Conservation (phyloP, 2,329 filamentous ascomycete species). For the Fusarium temperatum region DNA sequence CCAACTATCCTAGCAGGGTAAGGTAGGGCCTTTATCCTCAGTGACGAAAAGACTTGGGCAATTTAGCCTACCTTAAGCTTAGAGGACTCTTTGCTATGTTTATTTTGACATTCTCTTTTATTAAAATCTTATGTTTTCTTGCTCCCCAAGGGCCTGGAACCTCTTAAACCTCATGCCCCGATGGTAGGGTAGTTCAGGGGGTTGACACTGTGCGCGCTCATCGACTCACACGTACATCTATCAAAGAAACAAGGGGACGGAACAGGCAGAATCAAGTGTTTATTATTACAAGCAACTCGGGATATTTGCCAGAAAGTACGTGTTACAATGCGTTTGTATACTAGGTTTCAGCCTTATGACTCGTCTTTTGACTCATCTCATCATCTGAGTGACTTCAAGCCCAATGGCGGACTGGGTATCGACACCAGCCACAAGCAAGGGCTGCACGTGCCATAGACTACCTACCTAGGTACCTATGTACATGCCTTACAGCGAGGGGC, state of each 20-base stretch:
- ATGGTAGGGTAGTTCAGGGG: slow-evolving; percentile 26
- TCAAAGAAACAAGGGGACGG: not conserved
- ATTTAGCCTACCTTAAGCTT: not conserved
- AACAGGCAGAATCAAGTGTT: slow-evolving; percentile 4
- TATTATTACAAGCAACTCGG: too few relatives aligned
- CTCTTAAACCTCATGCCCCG: not conserved
- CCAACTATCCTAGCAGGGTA: not conserved
- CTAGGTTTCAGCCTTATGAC: not conserved
- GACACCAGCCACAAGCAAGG: slow-evolving; percentile 11
- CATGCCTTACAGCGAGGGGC: slow-evolving; percentile 5
- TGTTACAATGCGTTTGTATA: not conserved
- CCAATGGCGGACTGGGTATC: slow-evolving; percentile 17
- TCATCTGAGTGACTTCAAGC: not conserved
- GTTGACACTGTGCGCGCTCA: slow-evolving; percentile 3
- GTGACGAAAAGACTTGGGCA: not conserved
- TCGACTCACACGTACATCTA: not conserved
- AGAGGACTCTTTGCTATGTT: not conserved
- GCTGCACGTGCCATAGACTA: slow-evolving; percentile 21
- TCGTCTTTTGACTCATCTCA: not conserved
- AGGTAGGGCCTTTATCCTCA: not conserved
- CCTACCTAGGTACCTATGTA: too few relatives aligned
- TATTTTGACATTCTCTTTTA: not conserved
- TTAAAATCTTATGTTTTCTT: not conserved
- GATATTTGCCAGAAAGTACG: not conserved
- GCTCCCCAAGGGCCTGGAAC: not conserved